Evolutionary conservation across 1,139 yeast species (phyloP).

Genomic region (Pneumocystis sp.): DNA sequence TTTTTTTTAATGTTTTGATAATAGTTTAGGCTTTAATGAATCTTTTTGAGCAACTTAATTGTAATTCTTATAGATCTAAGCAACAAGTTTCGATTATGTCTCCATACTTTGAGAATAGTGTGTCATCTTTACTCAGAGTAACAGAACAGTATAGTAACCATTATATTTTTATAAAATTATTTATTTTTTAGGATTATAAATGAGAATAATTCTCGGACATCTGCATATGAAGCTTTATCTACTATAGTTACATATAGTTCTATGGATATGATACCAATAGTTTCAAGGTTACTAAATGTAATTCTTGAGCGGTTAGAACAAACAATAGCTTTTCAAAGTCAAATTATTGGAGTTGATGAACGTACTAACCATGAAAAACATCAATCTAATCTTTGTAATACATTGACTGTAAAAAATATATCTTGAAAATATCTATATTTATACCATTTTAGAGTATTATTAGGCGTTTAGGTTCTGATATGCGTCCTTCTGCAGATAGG

Average conservation of each 20-base stretch:
- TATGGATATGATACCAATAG: constrained; percentile 50
- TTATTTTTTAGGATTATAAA: constrained; percentile 44
- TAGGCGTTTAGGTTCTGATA: constrained; percentile 61
- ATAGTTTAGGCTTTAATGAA: constrained; percentile 50
- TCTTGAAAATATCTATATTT: neutral
- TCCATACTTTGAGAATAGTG: constrained; percentile 50
- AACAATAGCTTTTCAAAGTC: constrained; percentile 42
- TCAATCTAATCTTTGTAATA: constrained; percentile 72
- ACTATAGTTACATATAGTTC: constrained; percentile 66
- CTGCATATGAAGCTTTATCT: constrained; percentile 87
- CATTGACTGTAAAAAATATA: constrained; percentile 37
- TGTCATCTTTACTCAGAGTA: constrained; percentile 56
- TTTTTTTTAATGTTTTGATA: neutral
- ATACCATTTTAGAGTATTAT: constrained; percentile 38
- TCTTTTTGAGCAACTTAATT: constrained; percentile 66
- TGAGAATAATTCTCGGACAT: constrained; percentile 79
- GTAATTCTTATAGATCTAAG: constrained; percentile 33
- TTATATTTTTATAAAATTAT: constrained; percentile 25
- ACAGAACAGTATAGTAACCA: constrained; percentile 12
- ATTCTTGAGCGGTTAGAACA: constrained; percentile 57
- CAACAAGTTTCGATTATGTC: constrained; percentile 52
- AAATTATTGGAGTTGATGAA: constrained; percentile 41
- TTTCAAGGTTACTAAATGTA: constrained; percentile 60
- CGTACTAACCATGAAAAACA: constrained; percentile 70
- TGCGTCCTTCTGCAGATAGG: constrained; percentile 56